Evolutionary conservation across 768 basidiomycete species (phyloP).

Genomic region (Infundibulicybe gibba): DNA sequence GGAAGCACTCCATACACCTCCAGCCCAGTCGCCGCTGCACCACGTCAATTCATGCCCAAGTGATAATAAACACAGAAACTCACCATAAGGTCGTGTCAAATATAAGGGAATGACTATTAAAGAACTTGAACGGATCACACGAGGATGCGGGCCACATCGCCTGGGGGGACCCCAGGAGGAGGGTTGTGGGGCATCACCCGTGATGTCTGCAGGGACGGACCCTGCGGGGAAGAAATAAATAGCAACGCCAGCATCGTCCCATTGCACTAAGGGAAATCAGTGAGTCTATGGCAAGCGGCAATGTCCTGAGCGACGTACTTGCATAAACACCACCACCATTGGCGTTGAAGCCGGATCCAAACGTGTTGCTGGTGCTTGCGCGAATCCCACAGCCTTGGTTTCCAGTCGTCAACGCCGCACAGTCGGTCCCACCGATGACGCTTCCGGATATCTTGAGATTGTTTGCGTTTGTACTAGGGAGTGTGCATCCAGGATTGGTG

Average conservation of each 20-base stretch:
- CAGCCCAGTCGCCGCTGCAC: conserved; percentile 85
- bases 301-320: conserved; percentile 48
- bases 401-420: conserved; percentile 62
- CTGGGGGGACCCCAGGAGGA: conserved; percentile 68
- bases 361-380: conserved; percentile 55
- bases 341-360: conserved; percentile 85
- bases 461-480: conserved; percentile 44
- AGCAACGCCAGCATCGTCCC: conserved; percentile 72
- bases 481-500: conserved; percentile 65
- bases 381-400: conserved; percentile 85
- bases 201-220: conserved; percentile 75
- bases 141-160: conserved; percentile 74
- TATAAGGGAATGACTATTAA: conserved; percentile 71
- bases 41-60: conserved; percentile 1
- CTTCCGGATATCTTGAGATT: conserved; percentile 56
- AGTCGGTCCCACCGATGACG: conserved; percentile 69
- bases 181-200: conserved; percentile 69
- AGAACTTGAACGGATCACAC: conserved; percentile 79
- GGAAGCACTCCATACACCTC: conserved; percentile 64
- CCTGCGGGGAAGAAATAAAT: conserved; percentile 80
- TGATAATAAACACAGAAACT: conserved; percentile 14
- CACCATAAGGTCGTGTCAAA: conserved; percentile 88
- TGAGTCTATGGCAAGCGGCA: neutral
- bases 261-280: conserved; percentile 49
- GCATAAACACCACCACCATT: conserved; percentile 87